Conservation (phyloP, 805 yeast species). For the Metschnikowia bowlesiae region DNA sequence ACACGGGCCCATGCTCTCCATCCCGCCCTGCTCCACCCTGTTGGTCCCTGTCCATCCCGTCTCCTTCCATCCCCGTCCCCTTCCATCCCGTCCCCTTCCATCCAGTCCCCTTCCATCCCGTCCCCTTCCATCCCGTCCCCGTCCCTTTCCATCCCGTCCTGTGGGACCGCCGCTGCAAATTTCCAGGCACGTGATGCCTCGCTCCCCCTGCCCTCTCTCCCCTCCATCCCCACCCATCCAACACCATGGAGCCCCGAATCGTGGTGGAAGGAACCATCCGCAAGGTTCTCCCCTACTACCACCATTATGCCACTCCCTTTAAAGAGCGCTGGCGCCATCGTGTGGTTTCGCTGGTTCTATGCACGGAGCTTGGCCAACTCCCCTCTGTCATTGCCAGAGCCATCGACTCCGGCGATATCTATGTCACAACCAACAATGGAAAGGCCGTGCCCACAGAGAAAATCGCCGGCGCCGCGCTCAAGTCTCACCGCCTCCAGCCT, state of each 20-base stretch:
- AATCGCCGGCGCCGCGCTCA: constrained; percentile 2
- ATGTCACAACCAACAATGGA: constrained; percentile 19
- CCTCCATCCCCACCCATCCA: background rate
- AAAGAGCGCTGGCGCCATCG: constrained; percentile 37
- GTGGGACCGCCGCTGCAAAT: no score
- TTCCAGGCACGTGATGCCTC: background rate
- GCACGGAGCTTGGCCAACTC: constrained; percentile 32
- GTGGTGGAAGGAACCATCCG: constrained; percentile 28
- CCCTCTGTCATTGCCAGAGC: constrained; percentile 21
- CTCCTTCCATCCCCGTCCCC: no score
- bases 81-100: no score
- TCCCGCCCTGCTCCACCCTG: no score
- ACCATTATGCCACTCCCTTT: constrained; percentile 27
- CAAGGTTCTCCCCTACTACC: constrained; percentile 34
- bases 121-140: no score
- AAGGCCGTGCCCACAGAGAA: constrained; percentile 3
- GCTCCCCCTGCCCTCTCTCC: background rate
- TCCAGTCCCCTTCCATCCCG: no score
- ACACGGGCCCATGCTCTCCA: background rate
- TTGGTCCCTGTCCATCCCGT: no score
- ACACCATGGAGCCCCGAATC: constrained; percentile 4
- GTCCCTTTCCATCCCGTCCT: no score
- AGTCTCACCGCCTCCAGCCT: constrained; percentile 5
- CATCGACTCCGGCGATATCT: constrained; percentile 22
- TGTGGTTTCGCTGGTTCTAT: constrained; percentile 28